These are phyloP conservation scores for Rhododendron henanense DNA, from an alignment of 148 eudicot genomes.

Conservation along the genomic window DNA sequence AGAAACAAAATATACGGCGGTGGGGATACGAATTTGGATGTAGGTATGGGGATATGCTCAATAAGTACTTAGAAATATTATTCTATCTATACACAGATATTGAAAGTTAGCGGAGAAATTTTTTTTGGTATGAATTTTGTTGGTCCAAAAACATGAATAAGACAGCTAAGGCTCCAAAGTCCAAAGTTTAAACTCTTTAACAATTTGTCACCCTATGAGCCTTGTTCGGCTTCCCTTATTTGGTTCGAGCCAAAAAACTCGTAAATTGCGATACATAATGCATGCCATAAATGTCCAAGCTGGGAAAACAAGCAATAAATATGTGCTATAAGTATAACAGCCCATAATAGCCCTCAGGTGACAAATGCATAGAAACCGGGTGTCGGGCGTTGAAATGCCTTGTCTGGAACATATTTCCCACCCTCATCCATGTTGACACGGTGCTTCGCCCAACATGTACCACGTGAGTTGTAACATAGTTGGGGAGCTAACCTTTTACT, in stretches of 20 bases:
- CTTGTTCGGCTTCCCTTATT: not conserved
- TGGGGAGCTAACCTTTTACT: not conserved
- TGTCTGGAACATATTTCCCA: not conserved
- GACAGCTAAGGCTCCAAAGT: not conserved
- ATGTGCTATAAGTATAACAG: not conserved
- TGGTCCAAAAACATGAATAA: not conserved
- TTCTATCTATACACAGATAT: not conserved
- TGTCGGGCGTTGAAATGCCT: not conserved
- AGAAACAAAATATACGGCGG: not conserved
- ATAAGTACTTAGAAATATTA: not conserved
- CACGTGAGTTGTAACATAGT: not conserved
- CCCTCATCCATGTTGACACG: not conserved
- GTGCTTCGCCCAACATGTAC: not conserved
- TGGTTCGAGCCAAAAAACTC: not conserved
- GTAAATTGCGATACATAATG: not conserved
- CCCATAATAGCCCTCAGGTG: not conserved
- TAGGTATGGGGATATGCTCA: not conserved
- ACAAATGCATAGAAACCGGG: not conserved
- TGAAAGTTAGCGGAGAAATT: not conserved
- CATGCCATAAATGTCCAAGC: not conserved
- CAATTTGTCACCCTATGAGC: not conserved
- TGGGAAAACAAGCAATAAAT: not conserved
- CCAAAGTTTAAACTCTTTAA: not conserved
- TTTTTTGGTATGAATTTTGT: not conserved
- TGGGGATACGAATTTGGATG: not conserved